Evolutionary conservation across 257 asterid genomes (phyloP).

Genomic region (Dorcoceras hygrometricum): DNA sequence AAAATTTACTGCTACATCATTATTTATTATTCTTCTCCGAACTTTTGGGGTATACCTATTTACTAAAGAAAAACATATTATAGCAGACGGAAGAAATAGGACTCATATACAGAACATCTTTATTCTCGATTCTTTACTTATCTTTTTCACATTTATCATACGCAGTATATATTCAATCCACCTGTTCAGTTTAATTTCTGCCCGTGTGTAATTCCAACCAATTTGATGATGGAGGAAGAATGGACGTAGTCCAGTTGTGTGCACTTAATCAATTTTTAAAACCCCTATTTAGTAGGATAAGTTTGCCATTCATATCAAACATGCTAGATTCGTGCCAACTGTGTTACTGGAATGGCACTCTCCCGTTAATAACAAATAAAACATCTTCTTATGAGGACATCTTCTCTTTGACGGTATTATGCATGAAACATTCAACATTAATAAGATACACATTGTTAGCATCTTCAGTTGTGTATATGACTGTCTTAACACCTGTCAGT

Average conservation of each 20-base stretch:
- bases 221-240: background rate
- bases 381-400: background rate
- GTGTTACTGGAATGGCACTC: background rate
- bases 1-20: background rate
- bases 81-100: conserved; percentile 5
- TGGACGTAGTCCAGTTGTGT: background rate
- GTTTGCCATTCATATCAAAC: conserved; percentile 5
- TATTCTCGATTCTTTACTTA: background rate
- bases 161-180: conserved; percentile 8
- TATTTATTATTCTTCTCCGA: background rate
- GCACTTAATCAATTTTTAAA: background rate
- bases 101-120: background rate
- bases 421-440: conserved; percentile 3
- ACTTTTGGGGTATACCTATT: conserved; percentile 6
- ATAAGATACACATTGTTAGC: background rate
- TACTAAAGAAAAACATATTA: conserved; percentile 3
- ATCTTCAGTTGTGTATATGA: conserved; percentile 10
- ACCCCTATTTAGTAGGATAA: background rate
- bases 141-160: conserved; percentile 3
- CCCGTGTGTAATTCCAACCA: background rate
- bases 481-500: conserved; percentile 69
- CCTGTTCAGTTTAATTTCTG: background rate
- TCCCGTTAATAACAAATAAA: conserved; percentile 4
- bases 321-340: background rate
- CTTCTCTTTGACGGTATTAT: background rate